These are phyloP conservation scores for Fusarium papillatum DNA, from an alignment of 2,329 filamentous ascomycete species.

Conservation along the genomic window DNA sequence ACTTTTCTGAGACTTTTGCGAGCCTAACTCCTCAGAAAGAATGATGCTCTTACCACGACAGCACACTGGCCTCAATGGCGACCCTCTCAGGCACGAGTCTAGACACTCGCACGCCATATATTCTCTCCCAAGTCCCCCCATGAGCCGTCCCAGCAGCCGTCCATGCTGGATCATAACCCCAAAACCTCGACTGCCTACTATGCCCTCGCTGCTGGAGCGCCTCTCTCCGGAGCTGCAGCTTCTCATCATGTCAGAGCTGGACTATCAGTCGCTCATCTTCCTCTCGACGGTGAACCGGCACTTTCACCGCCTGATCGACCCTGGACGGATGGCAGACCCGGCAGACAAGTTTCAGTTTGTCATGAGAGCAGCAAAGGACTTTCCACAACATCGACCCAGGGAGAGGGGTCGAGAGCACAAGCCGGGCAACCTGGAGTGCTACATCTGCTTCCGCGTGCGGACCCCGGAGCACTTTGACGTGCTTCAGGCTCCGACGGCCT, in stretches of 20 bases:
- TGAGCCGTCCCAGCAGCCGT: conserved; percentile 19
- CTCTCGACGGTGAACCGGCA: conserved; percentile 53
- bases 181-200: conserved; percentile 21
- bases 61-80: conserved; percentile 23
- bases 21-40: conserved; percentile 5
- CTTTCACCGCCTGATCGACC: conserved; percentile 50
- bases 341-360: conserved; percentile 56
- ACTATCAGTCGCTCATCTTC: conserved; percentile 57
- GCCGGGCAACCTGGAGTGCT: conserved; percentile 58
- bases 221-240: conserved; percentile 51
- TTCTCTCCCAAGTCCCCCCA: conserved; percentile 20
- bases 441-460: conserved; percentile 57
- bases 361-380: conserved; percentile 57
- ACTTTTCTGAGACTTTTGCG: not conserved
- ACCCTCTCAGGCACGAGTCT: conserved; percentile 27
- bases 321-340: conserved; percentile 50
- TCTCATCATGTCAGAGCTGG: conserved; percentile 51
- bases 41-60: conserved; percentile 49
- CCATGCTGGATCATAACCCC: conserved; percentile 16
- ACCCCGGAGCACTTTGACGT: conserved; percentile 55
- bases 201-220: conserved; percentile 47
- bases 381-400: conserved; percentile 54
- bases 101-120: not conserved
- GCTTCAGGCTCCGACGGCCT: conserved; percentile 49
- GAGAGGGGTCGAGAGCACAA: conserved; percentile 53